Conservation (phyloP, 345 rosid genomes). For the Syzygium aromaticum region DNA sequence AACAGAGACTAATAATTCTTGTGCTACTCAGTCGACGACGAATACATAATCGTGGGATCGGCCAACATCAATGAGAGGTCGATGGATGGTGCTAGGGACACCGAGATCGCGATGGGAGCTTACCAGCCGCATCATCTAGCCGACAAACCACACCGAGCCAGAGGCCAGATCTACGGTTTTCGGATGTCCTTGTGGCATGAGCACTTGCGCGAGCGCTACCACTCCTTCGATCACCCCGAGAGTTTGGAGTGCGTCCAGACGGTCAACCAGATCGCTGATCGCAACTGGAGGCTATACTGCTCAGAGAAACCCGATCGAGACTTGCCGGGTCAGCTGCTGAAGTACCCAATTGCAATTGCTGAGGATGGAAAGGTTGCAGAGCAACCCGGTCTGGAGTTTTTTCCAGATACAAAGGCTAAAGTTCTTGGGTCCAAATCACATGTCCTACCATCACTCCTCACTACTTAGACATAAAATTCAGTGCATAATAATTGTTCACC, state of each 20-base stretch:
- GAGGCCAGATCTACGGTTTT: constrained; percentile 44
- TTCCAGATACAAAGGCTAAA: constrained; percentile 37
- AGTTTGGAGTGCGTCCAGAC: constrained; percentile 27
- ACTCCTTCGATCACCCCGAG: constrained; percentile 23
- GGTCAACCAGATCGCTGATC: constrained; percentile 22
- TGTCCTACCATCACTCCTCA: constrained; percentile 30
- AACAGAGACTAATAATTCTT: not conserved
- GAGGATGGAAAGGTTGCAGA: constrained; percentile 17
- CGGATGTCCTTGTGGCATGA: constrained; percentile 44
- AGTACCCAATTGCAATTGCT: constrained; percentile 26
- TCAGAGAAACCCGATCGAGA: constrained; percentile 14
- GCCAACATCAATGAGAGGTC: constrained; percentile 52
- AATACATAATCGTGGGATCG: constrained; percentile 38
- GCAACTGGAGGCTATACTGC: constrained; percentile 26
- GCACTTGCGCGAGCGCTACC: constrained; percentile 22
- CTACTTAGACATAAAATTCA: constrained; percentile 14
- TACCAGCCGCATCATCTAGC: constrained; percentile 31
- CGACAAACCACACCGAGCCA: constrained; percentile 8
- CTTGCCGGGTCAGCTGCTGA: constrained; percentile 40
- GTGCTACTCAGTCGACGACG: constrained; percentile 30
- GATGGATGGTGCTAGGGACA: constrained; percentile 43
- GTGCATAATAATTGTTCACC: not conserved
- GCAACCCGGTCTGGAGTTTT: constrained; percentile 16
- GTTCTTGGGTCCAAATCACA: constrained; percentile 31
- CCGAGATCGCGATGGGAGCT: constrained; percentile 50